phyloP scores from a whole-genome alignment of 1,284 basidiomycete species.

The Vanrija sp. region DNA sequence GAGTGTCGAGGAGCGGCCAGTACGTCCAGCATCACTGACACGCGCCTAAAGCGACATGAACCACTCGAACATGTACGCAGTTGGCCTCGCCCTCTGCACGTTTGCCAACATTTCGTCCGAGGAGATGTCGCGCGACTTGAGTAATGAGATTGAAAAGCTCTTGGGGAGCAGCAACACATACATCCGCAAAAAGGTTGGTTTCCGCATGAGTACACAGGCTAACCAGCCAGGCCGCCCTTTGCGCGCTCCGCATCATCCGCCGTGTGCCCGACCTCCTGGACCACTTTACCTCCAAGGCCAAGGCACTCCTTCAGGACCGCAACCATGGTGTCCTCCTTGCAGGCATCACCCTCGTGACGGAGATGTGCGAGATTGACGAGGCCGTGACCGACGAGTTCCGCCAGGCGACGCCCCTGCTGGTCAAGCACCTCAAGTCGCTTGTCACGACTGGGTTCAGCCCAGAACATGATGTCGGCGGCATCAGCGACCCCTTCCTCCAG shows the following conservation, averaged over 20 bases:
- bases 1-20: constrained; percentile 39
- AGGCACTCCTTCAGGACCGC: constrained; percentile 86
- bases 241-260: constrained; percentile 92
- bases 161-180: constrained; percentile 97
- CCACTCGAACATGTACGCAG: constrained; percentile 98
- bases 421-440: constrained; percentile 90
- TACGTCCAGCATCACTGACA: constrained; percentile 3
- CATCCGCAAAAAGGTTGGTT: constrained; percentile 89
- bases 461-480: constrained; percentile 98
- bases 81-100: constrained; percentile 93
- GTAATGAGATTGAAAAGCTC: constrained; percentile 96
- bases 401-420: constrained; percentile 88
- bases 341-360: constrained; percentile 88
- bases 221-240: constrained; percentile 73
- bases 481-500: constrained; percentile 98
- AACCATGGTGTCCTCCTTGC: constrained; percentile 96
- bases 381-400: constrained; percentile 78
- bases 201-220: neutral
- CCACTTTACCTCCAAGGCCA: constrained; percentile 85
- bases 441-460: constrained; percentile 97
- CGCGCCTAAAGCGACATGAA: constrained; percentile 82
- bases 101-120: constrained; percentile 99
- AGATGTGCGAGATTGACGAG: constrained; percentile 83
- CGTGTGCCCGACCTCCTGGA: constrained; percentile 95
- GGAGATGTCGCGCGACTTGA: constrained; percentile 95